Percentiles rank a stretch among this genome's conserved stretches.
phyloP scores from a whole-genome alignment of 2,329 filamentous ascomycete species.

The Fusarium brachygibbosum region DNA sequence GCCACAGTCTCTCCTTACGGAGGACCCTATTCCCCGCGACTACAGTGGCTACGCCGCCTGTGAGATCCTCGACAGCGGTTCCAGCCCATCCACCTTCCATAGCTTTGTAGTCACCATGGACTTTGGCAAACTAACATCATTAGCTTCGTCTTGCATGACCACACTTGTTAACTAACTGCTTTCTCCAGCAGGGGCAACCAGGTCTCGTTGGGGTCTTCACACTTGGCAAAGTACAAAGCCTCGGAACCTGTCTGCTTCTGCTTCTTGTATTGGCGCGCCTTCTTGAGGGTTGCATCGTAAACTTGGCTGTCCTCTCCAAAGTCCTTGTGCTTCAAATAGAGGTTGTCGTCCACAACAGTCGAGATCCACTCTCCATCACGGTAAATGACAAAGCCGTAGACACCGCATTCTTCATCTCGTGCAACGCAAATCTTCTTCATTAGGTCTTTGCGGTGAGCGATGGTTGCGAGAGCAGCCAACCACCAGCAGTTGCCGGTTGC shows the following conservation, averaged over 20 bases:
- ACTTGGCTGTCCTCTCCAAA: conserved; percentile 59
- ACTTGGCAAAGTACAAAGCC: conserved; percentile 78
- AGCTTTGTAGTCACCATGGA: conserved; percentile 77
- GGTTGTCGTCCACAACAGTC: conserved; percentile 78
- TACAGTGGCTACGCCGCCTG: conserved; percentile 69
- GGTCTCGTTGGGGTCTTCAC: conserved; percentile 77
- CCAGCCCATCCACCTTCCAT: conserved; percentile 76
- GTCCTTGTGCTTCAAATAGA: conserved; percentile 50
- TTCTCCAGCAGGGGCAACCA: conserved; percentile 82
- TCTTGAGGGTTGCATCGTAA: conserved; percentile 61
- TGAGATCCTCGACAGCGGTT: conserved; percentile 63
- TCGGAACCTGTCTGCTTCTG: conserved; percentile 76
- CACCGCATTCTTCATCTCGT: conserved; percentile 75
- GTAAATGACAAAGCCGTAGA: conserved; percentile 81
- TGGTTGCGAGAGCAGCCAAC: conserved; percentile 76
- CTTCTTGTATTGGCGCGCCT: conserved; percentile 71
- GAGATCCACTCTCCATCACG: conserved; percentile 79
- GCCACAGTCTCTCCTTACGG: conserved; percentile 78
- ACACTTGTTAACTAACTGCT: conserved; percentile 56
- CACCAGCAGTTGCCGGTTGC: conserved; percentile 79
- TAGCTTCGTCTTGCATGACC: neutral
- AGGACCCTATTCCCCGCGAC: conserved; percentile 70
- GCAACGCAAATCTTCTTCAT: conserved; percentile 77
- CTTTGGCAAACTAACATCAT: conserved; percentile 72
- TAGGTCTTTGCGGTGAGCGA: conserved; percentile 74